phyloP scores from a whole-genome alignment of 2,329 filamentous ascomycete species.

The Ophiostoma himal-ulmi region DNA sequence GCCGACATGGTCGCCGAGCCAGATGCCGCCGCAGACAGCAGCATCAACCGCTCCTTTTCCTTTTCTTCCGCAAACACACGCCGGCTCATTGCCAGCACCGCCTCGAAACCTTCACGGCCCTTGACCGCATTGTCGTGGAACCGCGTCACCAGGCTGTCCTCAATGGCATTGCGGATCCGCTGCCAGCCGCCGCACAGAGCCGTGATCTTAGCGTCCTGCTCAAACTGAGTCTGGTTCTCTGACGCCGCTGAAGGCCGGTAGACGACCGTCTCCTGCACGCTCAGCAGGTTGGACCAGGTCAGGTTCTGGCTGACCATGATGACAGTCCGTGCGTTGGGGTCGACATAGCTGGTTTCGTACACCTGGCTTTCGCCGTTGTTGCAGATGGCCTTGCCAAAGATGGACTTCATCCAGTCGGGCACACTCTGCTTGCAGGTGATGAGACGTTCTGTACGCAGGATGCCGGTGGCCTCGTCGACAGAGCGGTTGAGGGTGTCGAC shows the following conservation, averaged over 20 bases:
- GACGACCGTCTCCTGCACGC: constrained; percentile 85
- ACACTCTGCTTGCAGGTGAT: constrained; percentile 59
- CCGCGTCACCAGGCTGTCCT: constrained; percentile 77
- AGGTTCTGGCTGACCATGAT: constrained; percentile 97
- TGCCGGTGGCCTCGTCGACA: constrained; percentile 52
- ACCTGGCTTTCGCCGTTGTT: constrained; percentile 69
- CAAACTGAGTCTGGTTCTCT: constrained; percentile 66
- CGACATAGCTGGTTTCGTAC: constrained; percentile 93
- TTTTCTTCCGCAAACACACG: constrained; percentile 87
- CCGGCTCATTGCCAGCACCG: constrained; percentile 86
- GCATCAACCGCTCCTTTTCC: constrained; percentile 47
- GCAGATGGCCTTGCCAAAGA: constrained; percentile 62
- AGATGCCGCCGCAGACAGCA: constrained; percentile 4
- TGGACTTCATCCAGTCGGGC: constrained; percentile 71
- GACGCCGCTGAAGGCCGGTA: constrained; percentile 57
- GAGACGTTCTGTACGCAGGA: constrained; percentile 56
- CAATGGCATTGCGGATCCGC: constrained; percentile 91
- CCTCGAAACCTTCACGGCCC: constrained; percentile 91
- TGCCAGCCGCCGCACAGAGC: constrained; percentile 96
- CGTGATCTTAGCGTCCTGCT: constrained; percentile 86
- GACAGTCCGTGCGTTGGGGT: constrained; percentile 74
- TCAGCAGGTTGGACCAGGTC: constrained; percentile 85
- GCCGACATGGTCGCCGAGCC: constrained; percentile 25
- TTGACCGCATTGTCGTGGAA: constrained; percentile 89
- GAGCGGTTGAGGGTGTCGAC: constrained; percentile 82